phyloP scores from a whole-genome alignment of 2,329 filamentous ascomycete species.

The Aspergillus sp. region DNA sequence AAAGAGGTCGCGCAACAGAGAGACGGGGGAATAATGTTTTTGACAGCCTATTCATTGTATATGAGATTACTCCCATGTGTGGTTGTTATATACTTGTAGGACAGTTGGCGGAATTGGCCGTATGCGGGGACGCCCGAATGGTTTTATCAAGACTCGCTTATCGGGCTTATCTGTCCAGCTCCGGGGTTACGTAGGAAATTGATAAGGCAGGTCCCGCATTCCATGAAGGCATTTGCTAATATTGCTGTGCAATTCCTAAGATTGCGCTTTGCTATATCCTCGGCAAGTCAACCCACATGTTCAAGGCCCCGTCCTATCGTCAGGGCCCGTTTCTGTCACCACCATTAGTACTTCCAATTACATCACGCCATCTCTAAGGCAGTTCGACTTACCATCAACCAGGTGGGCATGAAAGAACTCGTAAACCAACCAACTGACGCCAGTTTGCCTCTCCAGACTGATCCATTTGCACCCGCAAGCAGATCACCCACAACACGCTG shows the following conservation, averaged over 20 bases:
- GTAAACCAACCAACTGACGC: slow-evolving; percentile 10
- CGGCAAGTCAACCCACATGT: too few relatives aligned
- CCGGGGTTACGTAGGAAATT: too few relatives aligned
- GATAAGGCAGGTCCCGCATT: too few relatives aligned
- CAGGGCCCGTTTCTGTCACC: too few relatives aligned
- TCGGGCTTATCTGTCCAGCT: too few relatives aligned
- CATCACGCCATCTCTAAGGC: neutral
- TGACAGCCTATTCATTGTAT: neutral
- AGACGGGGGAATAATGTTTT: neutral
- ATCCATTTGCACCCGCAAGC: slow-evolving; percentile 17
- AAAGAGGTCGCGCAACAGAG: neutral
- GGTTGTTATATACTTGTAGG: neutral
- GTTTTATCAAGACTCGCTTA: neutral
- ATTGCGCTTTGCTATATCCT: too few relatives aligned
- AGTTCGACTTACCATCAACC: slow-evolving; percentile 14
- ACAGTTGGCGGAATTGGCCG: neutral
- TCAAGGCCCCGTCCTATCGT: too few relatives aligned
- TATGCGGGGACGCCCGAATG: neutral
- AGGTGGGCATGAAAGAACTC: slow-evolving; percentile 8
- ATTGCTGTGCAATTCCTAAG: too few relatives aligned
- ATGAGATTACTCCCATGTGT: neutral
- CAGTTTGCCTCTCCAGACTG: slow-evolving; percentile 18
- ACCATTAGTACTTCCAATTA: too few relatives aligned
- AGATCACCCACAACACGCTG: slow-evolving; percentile 21
- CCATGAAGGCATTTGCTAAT: too few relatives aligned